phyloP scores from a whole-genome alignment of 495 filamentous ascomycete species.

The Aspergillus ellipticus region DNA sequence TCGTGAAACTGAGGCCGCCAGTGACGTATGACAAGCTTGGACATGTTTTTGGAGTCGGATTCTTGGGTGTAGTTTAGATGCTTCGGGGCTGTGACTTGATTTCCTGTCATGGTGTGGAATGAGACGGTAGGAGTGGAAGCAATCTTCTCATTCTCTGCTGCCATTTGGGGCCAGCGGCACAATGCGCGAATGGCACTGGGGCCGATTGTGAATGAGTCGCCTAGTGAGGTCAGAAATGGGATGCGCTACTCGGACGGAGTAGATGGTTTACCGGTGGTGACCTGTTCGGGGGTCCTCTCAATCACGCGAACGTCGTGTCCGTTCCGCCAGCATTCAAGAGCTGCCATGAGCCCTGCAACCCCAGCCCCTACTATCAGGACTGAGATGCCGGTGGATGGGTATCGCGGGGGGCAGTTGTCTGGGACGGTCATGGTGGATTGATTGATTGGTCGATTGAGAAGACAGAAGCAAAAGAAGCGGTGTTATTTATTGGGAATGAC shows the following conservation, averaged over 20 bases:
- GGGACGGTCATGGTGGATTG: background rate
- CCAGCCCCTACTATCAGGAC: conserved; percentile 61
- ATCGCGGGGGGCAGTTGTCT: background rate
- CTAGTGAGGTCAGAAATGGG: background rate
- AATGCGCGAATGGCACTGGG: background rate
- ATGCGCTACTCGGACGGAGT: background rate
- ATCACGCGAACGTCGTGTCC: conserved; percentile 50
- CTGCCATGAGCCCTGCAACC: conserved; percentile 55
- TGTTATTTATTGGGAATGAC: too few species aligned
- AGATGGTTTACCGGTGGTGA: conserved; percentile 26
- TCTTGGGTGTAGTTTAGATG: conserved; percentile 29
- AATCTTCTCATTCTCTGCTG: background rate
- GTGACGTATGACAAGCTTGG: conserved; percentile 15
- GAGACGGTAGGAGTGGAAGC: background rate
- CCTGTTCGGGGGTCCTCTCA: conserved; percentile 15
- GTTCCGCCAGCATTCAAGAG: conserved; percentile 59
- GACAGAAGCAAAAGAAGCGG: too few species aligned
- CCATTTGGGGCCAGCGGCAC: background rate
- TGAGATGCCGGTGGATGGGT: background rate
- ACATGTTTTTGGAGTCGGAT: conserved; percentile 23
- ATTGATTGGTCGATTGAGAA: too few species aligned
- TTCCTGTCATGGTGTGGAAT: background rate
- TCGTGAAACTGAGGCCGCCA: conserved; percentile 51
- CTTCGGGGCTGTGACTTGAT: conserved; percentile 32
- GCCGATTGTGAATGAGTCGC: background rate